These are phyloP conservation scores for Fusarium acutatum DNA, from an alignment of 2,329 filamentous ascomycete genomes.

Conservation along the genomic window DNA sequence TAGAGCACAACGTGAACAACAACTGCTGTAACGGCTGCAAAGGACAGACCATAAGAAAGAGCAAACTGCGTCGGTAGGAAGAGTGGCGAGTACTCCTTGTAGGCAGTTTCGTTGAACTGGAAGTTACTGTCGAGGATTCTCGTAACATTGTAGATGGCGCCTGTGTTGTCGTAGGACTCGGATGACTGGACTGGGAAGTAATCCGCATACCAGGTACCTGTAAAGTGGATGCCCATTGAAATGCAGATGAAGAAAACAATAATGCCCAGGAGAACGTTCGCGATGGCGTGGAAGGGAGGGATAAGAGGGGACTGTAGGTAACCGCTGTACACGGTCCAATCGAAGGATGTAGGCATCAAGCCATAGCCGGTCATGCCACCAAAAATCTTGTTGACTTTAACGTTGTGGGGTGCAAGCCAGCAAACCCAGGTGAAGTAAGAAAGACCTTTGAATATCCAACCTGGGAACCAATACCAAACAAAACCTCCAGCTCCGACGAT, in stretches of 20 bases:
- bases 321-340: slow-evolving; percentile 59
- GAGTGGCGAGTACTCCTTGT: slow-evolving; percentile 71
- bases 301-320: slow-evolving; percentile 61
- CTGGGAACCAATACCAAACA: slow-evolving; percentile 69
- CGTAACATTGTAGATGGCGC: slow-evolving; percentile 65
- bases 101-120: slow-evolving; percentile 68
- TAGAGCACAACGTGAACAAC: slow-evolving; percentile 65
- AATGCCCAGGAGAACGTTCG: slow-evolving; percentile 63
- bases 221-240: slow-evolving; percentile 68
- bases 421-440: slow-evolving; percentile 70
- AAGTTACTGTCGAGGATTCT: slow-evolving; percentile 65
- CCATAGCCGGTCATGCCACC: slow-evolving; percentile 67
- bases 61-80: slow-evolving; percentile 71
- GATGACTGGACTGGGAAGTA: slow-evolving; percentile 70
- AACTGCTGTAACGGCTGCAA: slow-evolving; percentile 72
- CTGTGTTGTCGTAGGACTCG: slow-evolving; percentile 71
- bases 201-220: slow-evolving; percentile 64
- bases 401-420: slow-evolving; percentile 68
- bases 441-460: slow-evolving; percentile 69
- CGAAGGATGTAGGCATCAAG: slow-evolving; percentile 68
- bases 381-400: slow-evolving; percentile 70
- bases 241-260: slow-evolving; percentile 64
- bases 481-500: slow-evolving; percentile 62
- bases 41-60: slow-evolving; percentile 68
- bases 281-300: slow-evolving; percentile 63